A percentile compares a stretch with the other conserved stretches of the same genome.
phyloP scores from a whole-genome alignment of 1,139 yeast species.

The Hemisphaericaspora lyxosophila region DNA sequence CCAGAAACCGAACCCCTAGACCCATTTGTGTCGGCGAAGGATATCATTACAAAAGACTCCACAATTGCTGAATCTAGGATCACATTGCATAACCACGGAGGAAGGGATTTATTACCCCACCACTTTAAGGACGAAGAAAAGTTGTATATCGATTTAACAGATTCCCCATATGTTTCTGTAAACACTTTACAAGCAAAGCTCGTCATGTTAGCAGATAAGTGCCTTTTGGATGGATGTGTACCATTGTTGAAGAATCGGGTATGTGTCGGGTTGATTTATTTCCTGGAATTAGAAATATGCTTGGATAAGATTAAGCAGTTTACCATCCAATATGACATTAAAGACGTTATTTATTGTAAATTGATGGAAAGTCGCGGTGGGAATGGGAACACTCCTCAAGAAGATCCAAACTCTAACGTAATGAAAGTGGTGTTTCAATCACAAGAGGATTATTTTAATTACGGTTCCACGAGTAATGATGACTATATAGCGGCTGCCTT shows the following conservation, averaged over 20 bases:
- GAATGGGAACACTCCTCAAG: slow-evolving; percentile 6
- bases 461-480: slow-evolving; percentile 21
- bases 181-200: slow-evolving; percentile 35
- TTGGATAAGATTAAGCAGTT: slow-evolving; percentile 46
- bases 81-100: neutral
- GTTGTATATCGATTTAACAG: slow-evolving; percentile 38
- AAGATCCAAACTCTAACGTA: slow-evolving; percentile 15
- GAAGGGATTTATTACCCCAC: neutral
- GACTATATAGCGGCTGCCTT: slow-evolving; percentile 15
- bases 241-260: slow-evolving; percentile 40
- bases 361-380: slow-evolving; percentile 16
- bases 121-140: slow-evolving; percentile 15
- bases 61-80: neutral
- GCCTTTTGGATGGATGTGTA: slow-evolving; percentile 55
- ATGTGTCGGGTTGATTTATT: slow-evolving; percentile 52
- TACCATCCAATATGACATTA: slow-evolving; percentile 25
- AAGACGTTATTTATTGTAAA: slow-evolving; percentile 36
- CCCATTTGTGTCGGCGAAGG: slow-evolving; percentile 35
- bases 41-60: slow-evolving; percentile 32
- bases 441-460: slow-evolving; percentile 29
- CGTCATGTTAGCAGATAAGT: slow-evolving; percentile 34
- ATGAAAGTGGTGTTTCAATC: slow-evolving; percentile 11
- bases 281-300: slow-evolving; percentile 54
- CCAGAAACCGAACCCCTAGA: slow-evolving; percentile 41
- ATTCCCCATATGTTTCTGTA: slow-evolving; percentile 36